phyloP scores from a whole-genome alignment of 140 eudicot species.

The Anethum foeniculum region DNA sequence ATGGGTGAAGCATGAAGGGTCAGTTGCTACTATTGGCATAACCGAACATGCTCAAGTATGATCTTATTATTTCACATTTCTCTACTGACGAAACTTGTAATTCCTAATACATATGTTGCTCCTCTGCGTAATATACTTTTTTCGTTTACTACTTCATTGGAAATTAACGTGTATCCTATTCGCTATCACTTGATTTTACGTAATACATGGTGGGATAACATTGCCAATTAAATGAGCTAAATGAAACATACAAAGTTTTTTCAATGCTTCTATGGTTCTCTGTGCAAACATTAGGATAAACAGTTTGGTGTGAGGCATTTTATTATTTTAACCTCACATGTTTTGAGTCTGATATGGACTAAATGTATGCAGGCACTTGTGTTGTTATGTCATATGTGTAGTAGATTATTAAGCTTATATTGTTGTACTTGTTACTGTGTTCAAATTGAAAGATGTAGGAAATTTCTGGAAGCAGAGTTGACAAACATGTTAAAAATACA shows the following conservation, averaged over 20 bases:
- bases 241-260: neutral
- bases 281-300: neutral
- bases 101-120: neutral
- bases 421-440: neutral
- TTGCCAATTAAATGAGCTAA: neutral
- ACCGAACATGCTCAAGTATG: constrained; percentile 95
- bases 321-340: neutral
- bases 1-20: constrained; percentile 98
- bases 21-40: constrained; percentile 91
- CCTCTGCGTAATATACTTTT: neutral
- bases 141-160: neutral
- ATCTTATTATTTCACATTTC: neutral
- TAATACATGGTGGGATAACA: neutral
- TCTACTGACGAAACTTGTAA: neutral
- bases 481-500: constrained; percentile 13
- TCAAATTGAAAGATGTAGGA: neutral
- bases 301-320: neutral
- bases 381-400: neutral
- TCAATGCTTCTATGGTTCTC: neutral
- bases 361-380: neutral
- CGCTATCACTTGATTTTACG: neutral
- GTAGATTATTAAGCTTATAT: neutral
- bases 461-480: neutral
- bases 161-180: too few species aligned
- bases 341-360: neutral